A percentile compares a stretch with the other conserved stretches of the same genome.
phyloP scores from a whole-genome alignment of 169 alveolate genomes.

The Plasmodium vivax region DNA sequence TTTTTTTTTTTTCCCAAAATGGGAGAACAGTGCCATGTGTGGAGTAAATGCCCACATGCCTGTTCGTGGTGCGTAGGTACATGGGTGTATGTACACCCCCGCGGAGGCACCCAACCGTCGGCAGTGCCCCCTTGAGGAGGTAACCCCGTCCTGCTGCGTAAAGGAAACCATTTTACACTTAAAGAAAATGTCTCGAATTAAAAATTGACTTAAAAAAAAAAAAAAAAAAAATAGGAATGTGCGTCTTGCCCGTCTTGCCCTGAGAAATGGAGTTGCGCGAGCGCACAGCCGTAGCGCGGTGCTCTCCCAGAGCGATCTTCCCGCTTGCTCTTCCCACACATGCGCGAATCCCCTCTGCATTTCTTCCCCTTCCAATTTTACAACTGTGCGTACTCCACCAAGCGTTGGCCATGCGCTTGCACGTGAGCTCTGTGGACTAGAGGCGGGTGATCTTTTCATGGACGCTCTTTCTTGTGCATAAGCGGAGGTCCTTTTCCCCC shows the following conservation, averaged over 20 bases:
- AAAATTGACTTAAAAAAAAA: not conserved
- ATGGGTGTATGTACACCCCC: not conserved
- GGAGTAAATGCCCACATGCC: not conserved
- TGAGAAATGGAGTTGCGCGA: not conserved
- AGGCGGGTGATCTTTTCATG: not conserved
- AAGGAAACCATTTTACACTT: not conserved
- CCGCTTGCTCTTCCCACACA: not conserved
- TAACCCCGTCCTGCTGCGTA: not conserved
- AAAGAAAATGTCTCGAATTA: not conserved
- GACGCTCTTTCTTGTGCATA: not conserved
- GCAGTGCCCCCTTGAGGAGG: not conserved
- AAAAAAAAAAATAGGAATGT: not conserved
- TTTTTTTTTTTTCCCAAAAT: constrained; percentile 6
- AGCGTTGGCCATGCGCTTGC: not conserved
- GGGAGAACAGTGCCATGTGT: not conserved
- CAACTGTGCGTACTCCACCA: not conserved
- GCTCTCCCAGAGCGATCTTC: too few relatives aligned
- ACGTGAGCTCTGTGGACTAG: not conserved
- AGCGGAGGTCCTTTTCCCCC: not conserved
- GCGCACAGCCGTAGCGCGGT: not conserved
- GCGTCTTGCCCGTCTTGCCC: not conserved
- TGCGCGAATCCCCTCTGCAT: not conserved
- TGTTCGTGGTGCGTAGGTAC: not conserved
- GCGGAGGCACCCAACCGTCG: not conserved
- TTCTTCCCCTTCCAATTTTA: not conserved